Conservation (phyloP, 495 filamentous ascomycete genomes). For the Neurospora terricola region DNA sequence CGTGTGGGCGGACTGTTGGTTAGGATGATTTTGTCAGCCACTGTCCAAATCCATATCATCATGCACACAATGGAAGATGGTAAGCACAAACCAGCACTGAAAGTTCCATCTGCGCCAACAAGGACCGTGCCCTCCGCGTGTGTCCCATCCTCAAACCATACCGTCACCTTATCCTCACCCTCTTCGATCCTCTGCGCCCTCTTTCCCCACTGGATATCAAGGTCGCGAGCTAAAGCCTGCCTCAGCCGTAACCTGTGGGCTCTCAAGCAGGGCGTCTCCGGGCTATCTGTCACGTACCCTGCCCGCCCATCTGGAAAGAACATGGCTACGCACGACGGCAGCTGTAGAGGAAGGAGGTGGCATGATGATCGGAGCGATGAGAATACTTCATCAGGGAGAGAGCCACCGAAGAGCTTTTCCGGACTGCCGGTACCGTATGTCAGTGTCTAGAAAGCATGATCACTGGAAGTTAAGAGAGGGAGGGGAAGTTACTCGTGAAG, state of each 20-base stretch:
- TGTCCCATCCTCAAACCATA: conserved; percentile 61
- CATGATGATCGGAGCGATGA: conserved; percentile 4
- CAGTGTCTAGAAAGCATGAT: neutral
- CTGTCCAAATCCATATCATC: neutral
- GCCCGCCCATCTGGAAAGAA: conserved; percentile 7
- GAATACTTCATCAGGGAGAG: conserved; percentile 12
- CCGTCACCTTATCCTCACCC: conserved; percentile 41
- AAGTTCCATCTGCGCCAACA: conserved; percentile 40
- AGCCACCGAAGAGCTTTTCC: conserved; percentile 16
- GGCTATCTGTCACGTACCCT: conserved; percentile 13
- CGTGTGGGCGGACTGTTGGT: conserved; percentile 18
- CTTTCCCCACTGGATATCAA: conserved; percentile 29
- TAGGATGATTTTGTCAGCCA: neutral
- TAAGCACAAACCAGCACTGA: conserved; percentile 18
- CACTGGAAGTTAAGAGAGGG: too few species aligned
- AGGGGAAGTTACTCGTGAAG: conserved; percentile 51
- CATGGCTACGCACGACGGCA: conserved; percentile 36
- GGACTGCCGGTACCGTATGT: conserved; percentile 9
- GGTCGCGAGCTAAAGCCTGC: conserved; percentile 17
- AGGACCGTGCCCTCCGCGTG: conserved; percentile 37
- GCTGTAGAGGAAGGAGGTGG: conserved; percentile 33
- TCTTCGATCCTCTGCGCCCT: conserved; percentile 16
- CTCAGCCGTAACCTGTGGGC: conserved; percentile 31
- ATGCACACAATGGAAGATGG: neutral
- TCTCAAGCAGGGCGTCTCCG: conserved; percentile 33